Conservation (phyloP, 2,329 filamentous ascomycete species). For the Davidsoniella virescens region DNA sequence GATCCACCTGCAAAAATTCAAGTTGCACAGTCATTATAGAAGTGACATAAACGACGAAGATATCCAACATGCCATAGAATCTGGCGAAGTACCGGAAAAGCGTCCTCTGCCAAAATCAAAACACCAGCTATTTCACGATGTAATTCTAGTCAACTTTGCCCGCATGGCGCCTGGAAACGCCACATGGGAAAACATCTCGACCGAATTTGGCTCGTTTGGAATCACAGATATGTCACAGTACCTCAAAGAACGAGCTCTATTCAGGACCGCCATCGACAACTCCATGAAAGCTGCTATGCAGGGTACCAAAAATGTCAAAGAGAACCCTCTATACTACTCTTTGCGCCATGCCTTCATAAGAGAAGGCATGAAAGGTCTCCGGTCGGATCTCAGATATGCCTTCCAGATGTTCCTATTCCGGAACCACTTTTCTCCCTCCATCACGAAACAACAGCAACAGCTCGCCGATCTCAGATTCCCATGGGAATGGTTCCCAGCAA, state of each 20-base stretch:
- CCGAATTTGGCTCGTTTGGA: slow-evolving; percentile 14
- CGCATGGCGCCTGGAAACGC: slow-evolving; percentile 8
- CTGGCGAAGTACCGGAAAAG: slow-evolving; percentile 5
- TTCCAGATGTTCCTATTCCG: slow-evolving; percentile 52
- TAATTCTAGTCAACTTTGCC: slow-evolving; percentile 10
- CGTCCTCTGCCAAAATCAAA: slow-evolving; percentile 6
- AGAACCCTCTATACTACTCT: slow-evolving; percentile 40
- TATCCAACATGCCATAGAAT: slow-evolving; percentile 5
- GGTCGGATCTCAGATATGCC: slow-evolving; percentile 44
- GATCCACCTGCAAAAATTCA: slow-evolving; percentile 2
- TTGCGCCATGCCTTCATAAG: slow-evolving; percentile 44
- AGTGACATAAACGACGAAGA: neutral
- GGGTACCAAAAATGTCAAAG: slow-evolving; percentile 17
- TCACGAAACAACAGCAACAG: slow-evolving; percentile 42
- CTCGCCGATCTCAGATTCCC: slow-evolving; percentile 79
- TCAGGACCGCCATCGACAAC: slow-evolving; percentile 28
- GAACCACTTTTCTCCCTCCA: slow-evolving; percentile 35
- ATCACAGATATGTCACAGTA: slow-evolving; percentile 23
- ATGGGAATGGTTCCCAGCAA: slow-evolving; percentile 80
- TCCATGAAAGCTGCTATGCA: slow-evolving; percentile 29
- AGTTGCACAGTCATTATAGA: slow-evolving; percentile 4
- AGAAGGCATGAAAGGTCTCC: slow-evolving; percentile 33
- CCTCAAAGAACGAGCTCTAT: slow-evolving; percentile 28
- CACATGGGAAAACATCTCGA: slow-evolving; percentile 12
- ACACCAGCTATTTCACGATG: slow-evolving; percentile 12